Percentiles rank a stretch among this genome's conserved stretches.
Evolutionary conservation across 2,329 filamentous ascomycete species (phyloP).

Genomic region (Aureobasidium namibiae): DNA sequence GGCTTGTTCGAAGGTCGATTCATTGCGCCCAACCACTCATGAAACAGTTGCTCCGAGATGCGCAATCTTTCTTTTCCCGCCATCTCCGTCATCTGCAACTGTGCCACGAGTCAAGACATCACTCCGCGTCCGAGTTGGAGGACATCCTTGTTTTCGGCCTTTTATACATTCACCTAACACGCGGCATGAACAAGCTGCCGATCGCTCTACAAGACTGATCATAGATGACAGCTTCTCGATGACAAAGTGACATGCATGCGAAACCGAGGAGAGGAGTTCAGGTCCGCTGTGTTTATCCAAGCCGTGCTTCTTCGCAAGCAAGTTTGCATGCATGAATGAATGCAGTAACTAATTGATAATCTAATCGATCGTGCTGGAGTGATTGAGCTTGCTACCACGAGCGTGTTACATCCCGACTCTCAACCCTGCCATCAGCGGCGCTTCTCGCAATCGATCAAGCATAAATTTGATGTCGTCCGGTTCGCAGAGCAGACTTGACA

Average conservation of each 20-base stretch:
- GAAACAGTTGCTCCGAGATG: slow-evolving; percentile 3
- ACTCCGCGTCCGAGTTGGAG: not conserved
- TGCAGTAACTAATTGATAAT: not conserved
- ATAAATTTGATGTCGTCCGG: not conserved
- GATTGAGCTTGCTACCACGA: not conserved
- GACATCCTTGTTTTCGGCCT: not conserved
- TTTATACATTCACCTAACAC: not conserved
- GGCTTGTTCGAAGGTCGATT: not conserved
- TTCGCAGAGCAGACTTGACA: not conserved
- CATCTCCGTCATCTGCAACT: slow-evolving; percentile 1
- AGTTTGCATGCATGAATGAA: no score
- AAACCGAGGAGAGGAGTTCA: not conserved
- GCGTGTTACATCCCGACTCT: not conserved
- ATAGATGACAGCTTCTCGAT: not conserved
- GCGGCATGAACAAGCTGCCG: not conserved
- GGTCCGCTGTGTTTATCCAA: not conserved
- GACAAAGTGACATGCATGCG: not conserved
- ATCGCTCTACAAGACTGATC: not conserved
- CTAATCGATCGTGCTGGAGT: not conserved
- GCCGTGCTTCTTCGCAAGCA: not conserved
- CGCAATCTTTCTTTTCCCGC: not conserved
- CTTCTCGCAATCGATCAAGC: not conserved
- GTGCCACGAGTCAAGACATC: not conserved
- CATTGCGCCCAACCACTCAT: not conserved
- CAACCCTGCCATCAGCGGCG: not conserved